phyloP scores from a whole-genome alignment of 139 green algal genomes.

The Coelastrella sp. region DNA sequence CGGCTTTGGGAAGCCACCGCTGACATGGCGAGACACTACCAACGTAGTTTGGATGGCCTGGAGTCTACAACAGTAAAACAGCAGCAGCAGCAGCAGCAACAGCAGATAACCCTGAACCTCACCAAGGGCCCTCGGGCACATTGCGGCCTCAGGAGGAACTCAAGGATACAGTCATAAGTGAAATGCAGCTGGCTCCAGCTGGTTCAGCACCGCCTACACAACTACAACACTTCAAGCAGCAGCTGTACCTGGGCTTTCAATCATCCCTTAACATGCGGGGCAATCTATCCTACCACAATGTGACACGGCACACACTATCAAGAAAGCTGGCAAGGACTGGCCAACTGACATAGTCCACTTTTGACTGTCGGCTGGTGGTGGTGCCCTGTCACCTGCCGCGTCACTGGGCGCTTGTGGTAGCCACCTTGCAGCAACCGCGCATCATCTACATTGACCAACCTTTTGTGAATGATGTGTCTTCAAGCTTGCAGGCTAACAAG shows the following conservation, averaged over 20 bases:
- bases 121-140: neutral
- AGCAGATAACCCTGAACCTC: neutral
- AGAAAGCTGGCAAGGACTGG: neutral
- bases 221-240: neutral
- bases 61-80: neutral
- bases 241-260: neutral
- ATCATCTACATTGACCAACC: slow-evolving; percentile 3
- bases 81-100: neutral
- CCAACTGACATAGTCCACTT: neutral
- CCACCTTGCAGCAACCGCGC: neutral
- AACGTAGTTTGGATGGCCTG: too few species aligned
- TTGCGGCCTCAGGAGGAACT: neutral
- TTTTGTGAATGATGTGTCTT: neutral
- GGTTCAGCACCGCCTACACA: neutral
- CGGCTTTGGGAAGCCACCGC: too few species aligned
- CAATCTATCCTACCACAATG: neutral
- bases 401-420: neutral
- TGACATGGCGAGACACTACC: too few species aligned
- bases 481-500: too few species aligned
- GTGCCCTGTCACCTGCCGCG: neutral
- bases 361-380: slow-evolving; percentile 5
- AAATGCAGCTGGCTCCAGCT: neutral
- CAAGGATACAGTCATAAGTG: neutral
- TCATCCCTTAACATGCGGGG: neutral
- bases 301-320: neutral